These are phyloP conservation scores for Penicillium cosmopolitanum DNA, from an alignment of 495 filamentous ascomycete species.

Conservation along the genomic window DNA sequence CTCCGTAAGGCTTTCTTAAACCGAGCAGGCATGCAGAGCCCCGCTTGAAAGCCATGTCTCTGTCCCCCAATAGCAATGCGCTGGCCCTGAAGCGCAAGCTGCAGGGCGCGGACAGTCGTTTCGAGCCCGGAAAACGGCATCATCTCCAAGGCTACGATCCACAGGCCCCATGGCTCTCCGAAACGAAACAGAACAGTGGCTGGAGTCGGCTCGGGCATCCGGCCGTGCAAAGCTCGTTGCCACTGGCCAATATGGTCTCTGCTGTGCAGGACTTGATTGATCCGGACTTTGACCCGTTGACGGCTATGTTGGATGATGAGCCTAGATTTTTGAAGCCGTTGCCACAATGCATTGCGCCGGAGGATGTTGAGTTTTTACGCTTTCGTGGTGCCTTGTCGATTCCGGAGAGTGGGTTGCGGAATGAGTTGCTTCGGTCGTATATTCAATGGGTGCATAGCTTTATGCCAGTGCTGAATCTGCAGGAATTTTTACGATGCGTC, in stretches of 20 bases:
- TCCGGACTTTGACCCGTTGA: slow-evolving; percentile 49
- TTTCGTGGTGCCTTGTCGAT: slow-evolving; percentile 74
- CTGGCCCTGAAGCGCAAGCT: slow-evolving; percentile 36
- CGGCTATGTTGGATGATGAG: slow-evolving; percentile 46
- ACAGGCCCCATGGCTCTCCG: slow-evolving; percentile 42
- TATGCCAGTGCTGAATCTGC: slow-evolving; percentile 79
- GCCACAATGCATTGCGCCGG: slow-evolving; percentile 57
- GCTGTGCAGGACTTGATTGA: slow-evolving; percentile 49
- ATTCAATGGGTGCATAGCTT: slow-evolving; percentile 84
- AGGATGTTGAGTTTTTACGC: slow-evolving; percentile 73
- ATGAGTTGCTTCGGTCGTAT: slow-evolving; percentile 72
- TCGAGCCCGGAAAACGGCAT: slow-evolving; percentile 31
- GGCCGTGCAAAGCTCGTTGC: slow-evolving; percentile 34
- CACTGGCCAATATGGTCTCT: slow-evolving; percentile 47
- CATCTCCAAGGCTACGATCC: slow-evolving; percentile 38
- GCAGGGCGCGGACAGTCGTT: slow-evolving; percentile 25
- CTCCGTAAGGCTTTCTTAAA: background rate
- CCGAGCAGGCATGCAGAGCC: slow-evolving; percentile 11
- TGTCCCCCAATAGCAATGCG: slow-evolving; percentile 20
- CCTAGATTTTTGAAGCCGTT: slow-evolving; percentile 56
- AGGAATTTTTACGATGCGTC: slow-evolving; percentile 67
- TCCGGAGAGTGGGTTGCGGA: slow-evolving; percentile 65
- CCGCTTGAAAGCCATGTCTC: slow-evolving; percentile 25
- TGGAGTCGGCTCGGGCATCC: slow-evolving; percentile 38
- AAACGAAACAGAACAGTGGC: slow-evolving; percentile 29